These are phyloP conservation scores for Rubus idaeus DNA, from an alignment of 306 rosid genomes.

Conservation along the genomic window DNA sequence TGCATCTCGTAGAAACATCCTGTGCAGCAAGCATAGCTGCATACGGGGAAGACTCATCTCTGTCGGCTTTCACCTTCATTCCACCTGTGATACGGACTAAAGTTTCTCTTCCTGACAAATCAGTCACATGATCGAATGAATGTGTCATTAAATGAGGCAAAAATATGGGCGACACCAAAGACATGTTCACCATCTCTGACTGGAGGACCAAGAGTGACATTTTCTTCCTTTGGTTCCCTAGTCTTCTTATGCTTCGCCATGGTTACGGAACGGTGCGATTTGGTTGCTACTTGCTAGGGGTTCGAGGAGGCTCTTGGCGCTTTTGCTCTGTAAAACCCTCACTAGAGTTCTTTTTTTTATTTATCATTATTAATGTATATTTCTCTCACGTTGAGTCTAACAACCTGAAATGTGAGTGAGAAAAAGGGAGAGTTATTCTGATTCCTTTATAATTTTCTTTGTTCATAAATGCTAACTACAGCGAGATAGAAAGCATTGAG, in stretches of 20 bases:
- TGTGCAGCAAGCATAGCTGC: slow-evolving; percentile 96
- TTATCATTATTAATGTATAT: too few relatives aligned
- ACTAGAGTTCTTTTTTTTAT: too few relatives aligned
- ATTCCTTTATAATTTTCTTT: too few relatives aligned
- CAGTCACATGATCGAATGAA: slow-evolving; percentile 74
- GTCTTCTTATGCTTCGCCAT: slow-evolving; percentile 69
- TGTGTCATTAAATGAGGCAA: slow-evolving; percentile 81
- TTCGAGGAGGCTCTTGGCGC: not conserved
- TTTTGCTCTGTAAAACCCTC: slow-evolving; percentile 25
- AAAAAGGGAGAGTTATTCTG: too few relatives aligned
- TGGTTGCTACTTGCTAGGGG: slow-evolving; percentile 9
- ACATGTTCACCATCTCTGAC: slow-evolving; percentile 85
- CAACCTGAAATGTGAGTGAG: too few relatives aligned
- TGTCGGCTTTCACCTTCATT: slow-evolving; percentile 88
- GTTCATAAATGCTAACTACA: too few relatives aligned
- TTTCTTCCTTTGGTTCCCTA: slow-evolving; percentile 91
- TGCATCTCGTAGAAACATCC: slow-evolving; percentile 81
- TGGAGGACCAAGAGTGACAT: slow-evolving; percentile 83
- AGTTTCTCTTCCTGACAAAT: slow-evolving; percentile 81
- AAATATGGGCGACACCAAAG: slow-evolving; percentile 81
- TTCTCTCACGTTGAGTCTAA: too few relatives aligned
- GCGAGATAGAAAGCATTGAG: too few relatives aligned
- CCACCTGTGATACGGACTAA: slow-evolving; percentile 86
- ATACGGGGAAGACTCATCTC: slow-evolving; percentile 84
- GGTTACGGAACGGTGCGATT: slow-evolving; percentile 18